Evolutionary conservation across 306 rosid species (phyloP), one percentile per base, ranked within the genome.

Genomic region (Vicia sativa): DNA sequence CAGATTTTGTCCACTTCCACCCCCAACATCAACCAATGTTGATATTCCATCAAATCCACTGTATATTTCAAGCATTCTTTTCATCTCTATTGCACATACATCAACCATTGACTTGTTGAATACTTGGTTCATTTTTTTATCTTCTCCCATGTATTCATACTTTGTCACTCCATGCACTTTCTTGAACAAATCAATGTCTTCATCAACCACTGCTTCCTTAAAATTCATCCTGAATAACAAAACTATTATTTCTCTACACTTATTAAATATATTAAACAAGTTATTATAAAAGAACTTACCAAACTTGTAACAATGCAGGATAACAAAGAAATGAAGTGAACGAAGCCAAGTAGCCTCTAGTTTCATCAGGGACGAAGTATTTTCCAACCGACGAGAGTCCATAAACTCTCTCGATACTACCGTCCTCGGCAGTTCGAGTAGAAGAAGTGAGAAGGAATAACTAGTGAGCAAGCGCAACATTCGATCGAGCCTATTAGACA

Each of bases 1-100:
- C 28, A 80, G 84, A 56, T 62, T 59, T 60, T 56, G 67, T 26
- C 84, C 84, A 26, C 29, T 42, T 11, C 80, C 84, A 52, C 84
- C 84, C 4, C 71, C 84, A 2, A 80, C 72, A 2, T 80, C 84
- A 11, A 80, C 84, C 43, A 80, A 31, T 13, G 70, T 43, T 25
- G 75, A 65, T 31, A 71, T 41, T 53, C 80, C 75, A 2, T 73
- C 67, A 61, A 78, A 73, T n/a, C 78, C 78, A 15, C 5, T 34
- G 43, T 78, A 78, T 19, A 19, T 55, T 56, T 75, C 84, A 7
- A 80, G 52, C 4, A 78, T 43, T 50, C 60, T 78, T 7, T 23
- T 60, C 48, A 73, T 50, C 54, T 67, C 67, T 9, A 23, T 42
- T 34, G 39, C 42, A n/a, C 75, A 71, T 0, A 50, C 9, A 8